These are phyloP conservation scores for Punctularia strigosozonata DNA, from an alignment of 768 basidiomycete species.

Conservation along the genomic window DNA sequence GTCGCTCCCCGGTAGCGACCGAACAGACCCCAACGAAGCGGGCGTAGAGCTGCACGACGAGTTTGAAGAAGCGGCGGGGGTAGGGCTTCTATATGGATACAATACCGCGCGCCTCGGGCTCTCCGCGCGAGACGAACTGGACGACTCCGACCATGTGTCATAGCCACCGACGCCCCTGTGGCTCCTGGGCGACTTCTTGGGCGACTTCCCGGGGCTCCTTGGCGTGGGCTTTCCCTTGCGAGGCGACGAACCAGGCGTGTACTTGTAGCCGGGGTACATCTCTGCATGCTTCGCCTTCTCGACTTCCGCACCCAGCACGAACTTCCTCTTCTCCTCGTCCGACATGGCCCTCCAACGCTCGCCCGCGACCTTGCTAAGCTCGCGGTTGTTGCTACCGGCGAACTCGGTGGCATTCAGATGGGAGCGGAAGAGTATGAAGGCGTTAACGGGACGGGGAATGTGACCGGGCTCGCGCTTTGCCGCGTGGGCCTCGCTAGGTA, in stretches of 20 bases:
- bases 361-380: slow-evolving; percentile 27
- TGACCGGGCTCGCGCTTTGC: slow-evolving; percentile 9
- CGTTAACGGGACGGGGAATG: slow-evolving; percentile 30
- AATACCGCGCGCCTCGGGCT: too few relatives aligned
- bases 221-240: too few relatives aligned
- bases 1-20: too few relatives aligned
- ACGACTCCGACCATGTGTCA: too few relatives aligned
- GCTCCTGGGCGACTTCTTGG: too few relatives aligned
- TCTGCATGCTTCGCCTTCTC: slow-evolving; percentile 5
- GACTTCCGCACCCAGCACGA: slow-evolving; percentile 2
- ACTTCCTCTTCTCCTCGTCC: slow-evolving; percentile 1
- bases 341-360: slow-evolving; percentile 25
- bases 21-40: too few relatives aligned
- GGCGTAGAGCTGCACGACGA: too few relatives aligned
- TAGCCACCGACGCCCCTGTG: too few relatives aligned
- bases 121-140: too few relatives aligned
- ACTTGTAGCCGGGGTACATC: slow-evolving; percentile 5
- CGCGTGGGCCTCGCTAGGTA: background rate
- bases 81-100: too few relatives aligned
- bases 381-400: slow-evolving; percentile 27
- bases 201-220: too few relatives aligned
- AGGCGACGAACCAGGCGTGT: slow-evolving; percentile 2
- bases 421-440: slow-evolving; percentile 32
- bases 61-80: too few relatives aligned
- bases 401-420: slow-evolving; percentile 9